phyloP scores from a whole-genome alignment of 2,329 filamentous ascomycete species.

The Colletotrichum sp. region DNA sequence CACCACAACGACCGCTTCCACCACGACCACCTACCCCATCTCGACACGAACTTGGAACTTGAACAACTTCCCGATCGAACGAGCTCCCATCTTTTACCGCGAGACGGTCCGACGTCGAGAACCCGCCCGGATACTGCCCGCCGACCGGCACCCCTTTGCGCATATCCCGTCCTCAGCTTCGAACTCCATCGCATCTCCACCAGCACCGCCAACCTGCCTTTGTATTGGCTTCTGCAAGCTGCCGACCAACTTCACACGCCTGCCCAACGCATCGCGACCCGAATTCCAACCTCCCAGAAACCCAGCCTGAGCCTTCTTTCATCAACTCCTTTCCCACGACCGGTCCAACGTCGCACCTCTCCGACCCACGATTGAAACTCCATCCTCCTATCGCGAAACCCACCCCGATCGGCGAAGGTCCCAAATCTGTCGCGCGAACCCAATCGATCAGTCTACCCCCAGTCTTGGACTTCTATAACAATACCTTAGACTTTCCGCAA shows the following conservation, averaged over 20 bases:
- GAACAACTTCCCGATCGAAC: not conserved
- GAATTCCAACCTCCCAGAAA: not conserved
- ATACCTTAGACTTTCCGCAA: not conserved
- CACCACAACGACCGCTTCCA: not conserved
- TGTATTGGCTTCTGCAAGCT: constrained; percentile 8
- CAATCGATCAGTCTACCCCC: not conserved
- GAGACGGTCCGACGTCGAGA: not conserved
- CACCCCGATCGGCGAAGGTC: not conserved
- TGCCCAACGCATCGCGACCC: not conserved
- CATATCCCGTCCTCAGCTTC: not conserved
- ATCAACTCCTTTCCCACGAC: not conserved
- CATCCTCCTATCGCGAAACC: not conserved
- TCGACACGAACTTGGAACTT: not conserved
- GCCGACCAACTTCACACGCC: not conserved
- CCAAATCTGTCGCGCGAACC: not conserved
- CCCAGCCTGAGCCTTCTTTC: not conserved
- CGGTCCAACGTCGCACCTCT: not conserved
- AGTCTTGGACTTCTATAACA: not conserved
- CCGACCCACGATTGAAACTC: not conserved
- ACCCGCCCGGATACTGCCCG: not conserved
- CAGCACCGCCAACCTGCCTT: not conserved
- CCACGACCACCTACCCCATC: not conserved
- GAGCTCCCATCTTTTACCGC: not conserved
- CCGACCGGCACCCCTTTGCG: not conserved
- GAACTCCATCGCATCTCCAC: constrained; percentile 16